A percentile compares a stretch with the other conserved stretches of the same genome.
phyloP scores from a whole-genome alignment of 2,329 filamentous ascomycete species.

The Ceratocystis huliohia region DNA sequence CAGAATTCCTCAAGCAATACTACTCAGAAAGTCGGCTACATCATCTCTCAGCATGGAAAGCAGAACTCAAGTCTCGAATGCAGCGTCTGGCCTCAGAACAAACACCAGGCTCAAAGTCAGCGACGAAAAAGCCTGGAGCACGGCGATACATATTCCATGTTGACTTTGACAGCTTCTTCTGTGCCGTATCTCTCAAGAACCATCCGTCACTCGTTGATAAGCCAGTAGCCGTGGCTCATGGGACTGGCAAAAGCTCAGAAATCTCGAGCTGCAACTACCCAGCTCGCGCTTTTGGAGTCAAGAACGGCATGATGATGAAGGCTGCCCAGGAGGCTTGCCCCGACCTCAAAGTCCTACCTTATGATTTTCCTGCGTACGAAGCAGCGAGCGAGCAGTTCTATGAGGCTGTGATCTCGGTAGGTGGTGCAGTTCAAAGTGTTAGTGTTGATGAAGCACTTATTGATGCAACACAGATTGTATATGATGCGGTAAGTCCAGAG shows the following conservation, averaged over 20 bases:
- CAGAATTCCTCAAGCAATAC: constrained; percentile 84
- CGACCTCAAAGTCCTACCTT: constrained; percentile 77
- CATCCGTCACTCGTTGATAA: constrained; percentile 63
- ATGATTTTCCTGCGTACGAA: constrained; percentile 92
- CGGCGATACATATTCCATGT: constrained; percentile 85
- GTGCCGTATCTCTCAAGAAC: constrained; percentile 72
- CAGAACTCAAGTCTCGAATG: constrained; percentile 78
- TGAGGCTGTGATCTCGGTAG: constrained; percentile 63
- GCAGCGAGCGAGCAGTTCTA: constrained; percentile 83
- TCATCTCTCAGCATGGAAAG: constrained; percentile 93
- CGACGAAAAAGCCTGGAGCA: constrained; percentile 46
- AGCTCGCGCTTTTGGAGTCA: constrained; percentile 72
- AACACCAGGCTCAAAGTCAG: constrained; percentile 31
- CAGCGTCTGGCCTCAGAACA: constrained; percentile 68
- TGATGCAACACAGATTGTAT: constrained; percentile 62
- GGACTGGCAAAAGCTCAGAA: constrained; percentile 72
- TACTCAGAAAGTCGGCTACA: constrained; percentile 92
- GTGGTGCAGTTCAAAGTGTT: constrained; percentile 83
- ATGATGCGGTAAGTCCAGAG: constrained; percentile 52
- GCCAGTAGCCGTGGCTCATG: constrained; percentile 80
- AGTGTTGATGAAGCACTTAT: constrained; percentile 92
- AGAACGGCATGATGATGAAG: constrained; percentile 99
- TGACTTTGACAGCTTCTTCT: constrained; percentile 98
- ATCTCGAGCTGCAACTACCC: constrained; percentile 97
- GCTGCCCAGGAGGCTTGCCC: constrained; percentile 70